phyloP scores from a whole-genome alignment of 164 flowering plant genomes.

The Paratinospora sagittata region DNA sequence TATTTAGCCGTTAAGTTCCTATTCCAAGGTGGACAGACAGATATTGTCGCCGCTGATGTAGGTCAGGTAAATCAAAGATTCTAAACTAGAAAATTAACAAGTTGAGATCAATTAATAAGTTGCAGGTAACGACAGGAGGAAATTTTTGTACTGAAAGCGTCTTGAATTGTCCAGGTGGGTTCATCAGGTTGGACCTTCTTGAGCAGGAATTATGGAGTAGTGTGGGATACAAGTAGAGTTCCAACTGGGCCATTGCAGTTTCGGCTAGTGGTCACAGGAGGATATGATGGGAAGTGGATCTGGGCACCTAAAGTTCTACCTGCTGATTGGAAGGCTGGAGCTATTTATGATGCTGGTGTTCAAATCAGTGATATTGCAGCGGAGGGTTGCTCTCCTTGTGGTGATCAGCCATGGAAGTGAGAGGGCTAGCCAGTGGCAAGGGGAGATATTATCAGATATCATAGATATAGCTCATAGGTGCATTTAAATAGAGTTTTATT shows the following conservation, averaged over 20 bases:
- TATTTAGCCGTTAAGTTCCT: slow-evolving; percentile 65
- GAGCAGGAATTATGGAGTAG: slow-evolving; percentile 61
- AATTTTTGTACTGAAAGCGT: neutral
- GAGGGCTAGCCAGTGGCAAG: neutral
- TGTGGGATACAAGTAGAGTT: slow-evolving; percentile 70
- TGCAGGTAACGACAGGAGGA: neutral
- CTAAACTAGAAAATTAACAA: neutral
- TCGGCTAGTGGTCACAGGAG: slow-evolving; percentile 58
- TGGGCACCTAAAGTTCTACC: slow-evolving; percentile 67
- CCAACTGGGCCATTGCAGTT: slow-evolving; percentile 63
- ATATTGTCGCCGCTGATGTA: slow-evolving; percentile 48
- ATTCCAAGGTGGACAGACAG: slow-evolving; percentile 93
- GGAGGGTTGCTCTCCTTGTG: slow-evolving; percentile 75
- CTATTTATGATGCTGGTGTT: slow-evolving; percentile 53
- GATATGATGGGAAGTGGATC: slow-evolving; percentile 62
- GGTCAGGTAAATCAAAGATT: slow-evolving; percentile 41
- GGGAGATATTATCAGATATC: neutral
- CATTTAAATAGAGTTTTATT: neutral
- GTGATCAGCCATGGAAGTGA: slow-evolving; percentile 30
- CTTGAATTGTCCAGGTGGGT: slow-evolving; percentile 45
- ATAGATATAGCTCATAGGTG: neutral
- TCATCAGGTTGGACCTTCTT: slow-evolving; percentile 52
- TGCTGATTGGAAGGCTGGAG: slow-evolving; percentile 65
- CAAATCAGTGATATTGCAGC: slow-evolving; percentile 69
- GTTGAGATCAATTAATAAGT: neutral